These are phyloP conservation scores for Cenchrus fungigraminus DNA, from an alignment of 176 grass and related monocot genomes.

Conservation along the genomic window DNA sequence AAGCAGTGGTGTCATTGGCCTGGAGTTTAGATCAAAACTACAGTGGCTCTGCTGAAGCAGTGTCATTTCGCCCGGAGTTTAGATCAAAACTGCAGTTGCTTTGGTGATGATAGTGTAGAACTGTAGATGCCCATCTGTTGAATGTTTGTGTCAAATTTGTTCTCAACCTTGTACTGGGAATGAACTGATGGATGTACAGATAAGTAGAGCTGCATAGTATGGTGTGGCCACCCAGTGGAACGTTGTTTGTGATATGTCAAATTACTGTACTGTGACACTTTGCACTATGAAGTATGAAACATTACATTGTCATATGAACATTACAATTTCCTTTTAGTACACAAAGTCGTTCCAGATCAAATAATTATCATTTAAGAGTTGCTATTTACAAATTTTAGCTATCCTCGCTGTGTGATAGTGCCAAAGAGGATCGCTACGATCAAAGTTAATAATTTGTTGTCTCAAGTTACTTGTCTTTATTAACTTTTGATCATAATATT, in stretches of 20 bases:
- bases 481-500: too few relatives aligned
- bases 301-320: too few relatives aligned
- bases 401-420: too few relatives aligned
- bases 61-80: background rate
- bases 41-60: background rate
- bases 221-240: constrained; percentile 33
- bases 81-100: background rate
- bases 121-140: background rate
- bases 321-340: background rate
- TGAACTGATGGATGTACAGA: constrained; percentile 48
- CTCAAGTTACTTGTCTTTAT: too few relatives aligned
- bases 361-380: too few relatives aligned
- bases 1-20: background rate
- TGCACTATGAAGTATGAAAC: too few relatives aligned
- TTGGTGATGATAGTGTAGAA: background rate
- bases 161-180: background rate
- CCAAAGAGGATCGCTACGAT: too few relatives aligned
- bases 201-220: constrained; percentile 34
- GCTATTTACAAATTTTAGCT: too few relatives aligned
- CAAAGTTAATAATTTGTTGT: too few relatives aligned
- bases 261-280: background rate
- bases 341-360: too few relatives aligned
- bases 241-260: constrained; percentile 17
- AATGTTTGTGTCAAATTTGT: background rate
- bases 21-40: background rate